Base-by-base conservation (phyloP, 164 flowering plant genomes). In the Vitis rupestris region DNA sequence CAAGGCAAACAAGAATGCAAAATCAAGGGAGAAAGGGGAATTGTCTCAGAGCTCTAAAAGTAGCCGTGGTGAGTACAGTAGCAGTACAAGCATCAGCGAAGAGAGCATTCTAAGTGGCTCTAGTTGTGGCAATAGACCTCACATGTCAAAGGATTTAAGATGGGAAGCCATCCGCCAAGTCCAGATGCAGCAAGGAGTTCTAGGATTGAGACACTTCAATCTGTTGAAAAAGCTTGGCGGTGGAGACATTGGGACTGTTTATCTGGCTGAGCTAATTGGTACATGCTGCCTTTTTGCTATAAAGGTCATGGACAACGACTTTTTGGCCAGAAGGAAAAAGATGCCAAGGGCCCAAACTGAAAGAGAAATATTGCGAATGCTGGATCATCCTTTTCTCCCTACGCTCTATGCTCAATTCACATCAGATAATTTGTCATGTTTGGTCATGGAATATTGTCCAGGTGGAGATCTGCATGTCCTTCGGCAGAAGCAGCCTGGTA, bases 391-490 rank as follows among this genome's bases (percentile, higher is more conserved):
- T 59, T 91, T 91, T 74, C 89, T 91, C 9, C 94, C 97, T 14
- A 91, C 94, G 50, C 78, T 91, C 16, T 88, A 80, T 80, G 65
- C 86, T 1, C 90, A 86, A 66, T 88, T 88, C 55, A 82, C 88
- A 3, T 82, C 90, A 44, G 86, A 88, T 63, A 88, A 86, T 70
- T 73, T 89, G 49, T 89, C 93, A 14, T 91, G 97, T 72, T 70
- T 91, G 50, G 93, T 91, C 37, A 89, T 89, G 94, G 97, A 91
- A 78, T 91, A 82, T 65, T 91, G 97, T 78, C 92, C 94, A 11
- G 97, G 94, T 63, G 97, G 97, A 51, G 97, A 91, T 86, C 76
- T 91, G 52, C 97, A 91, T 69, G 94, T 89, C 66, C 90, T 88
- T 53, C 74, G 94, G 56, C 97, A 91, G 79, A 85, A 78, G 83